These are phyloP conservation scores for Teratosphaeria epicoccoides DNA, from an alignment of 2,329 filamentous ascomycete genomes.

Conservation along the genomic window DNA sequence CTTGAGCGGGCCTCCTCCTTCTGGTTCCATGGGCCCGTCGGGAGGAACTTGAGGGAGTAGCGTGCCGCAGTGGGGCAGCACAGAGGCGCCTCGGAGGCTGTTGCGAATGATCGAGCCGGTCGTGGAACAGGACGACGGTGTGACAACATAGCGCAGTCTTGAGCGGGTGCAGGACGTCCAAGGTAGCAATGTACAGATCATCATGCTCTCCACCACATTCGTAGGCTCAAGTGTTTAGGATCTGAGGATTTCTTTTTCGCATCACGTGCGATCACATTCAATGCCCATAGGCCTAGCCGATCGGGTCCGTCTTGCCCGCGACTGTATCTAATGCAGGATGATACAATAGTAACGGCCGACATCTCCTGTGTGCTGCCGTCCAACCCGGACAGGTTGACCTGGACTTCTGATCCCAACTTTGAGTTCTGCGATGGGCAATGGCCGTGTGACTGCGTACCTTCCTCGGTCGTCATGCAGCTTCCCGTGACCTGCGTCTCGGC, in stretches of 20 bases:
- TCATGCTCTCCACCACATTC: too few species aligned
- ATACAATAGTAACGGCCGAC: not conserved
- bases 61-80: not conserved
- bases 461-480: not conserved
- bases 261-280: too few species aligned
- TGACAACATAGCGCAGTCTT: too few species aligned
- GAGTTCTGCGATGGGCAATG: not conserved
- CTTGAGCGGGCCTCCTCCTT: not conserved
- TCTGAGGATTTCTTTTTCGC: too few species aligned
- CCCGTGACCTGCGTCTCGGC: not conserved
- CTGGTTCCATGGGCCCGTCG: not conserved
- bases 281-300: too few species aligned
- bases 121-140: too few species aligned
- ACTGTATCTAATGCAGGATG: too few species aligned
- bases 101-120: too few species aligned
- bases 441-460: not conserved
- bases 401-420: not conserved
- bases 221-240: too few species aligned
- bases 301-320: not conserved
- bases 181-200: too few species aligned
- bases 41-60: not conserved
- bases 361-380: not conserved
- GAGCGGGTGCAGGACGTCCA: too few species aligned
- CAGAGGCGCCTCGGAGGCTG: not conserved
- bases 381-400: not conserved